Evolutionary conservation across 2,329 filamentous ascomycete species (phyloP).

Genomic region (Cladosporium sp.): DNA sequence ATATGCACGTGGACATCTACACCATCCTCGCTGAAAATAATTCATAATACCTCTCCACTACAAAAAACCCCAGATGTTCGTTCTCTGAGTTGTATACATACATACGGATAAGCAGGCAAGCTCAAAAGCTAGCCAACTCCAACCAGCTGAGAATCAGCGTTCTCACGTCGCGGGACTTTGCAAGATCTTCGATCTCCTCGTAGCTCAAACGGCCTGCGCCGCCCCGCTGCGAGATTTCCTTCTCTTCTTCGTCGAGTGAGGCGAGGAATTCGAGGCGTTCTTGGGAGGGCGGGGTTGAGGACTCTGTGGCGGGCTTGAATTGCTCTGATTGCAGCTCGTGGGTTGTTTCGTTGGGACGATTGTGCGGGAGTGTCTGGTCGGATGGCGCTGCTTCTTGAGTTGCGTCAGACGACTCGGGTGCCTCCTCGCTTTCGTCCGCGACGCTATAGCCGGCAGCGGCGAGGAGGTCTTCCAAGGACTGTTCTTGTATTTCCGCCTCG

Average conservation of each 20-base stretch:
- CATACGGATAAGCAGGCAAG: not conserved
- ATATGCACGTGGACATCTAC: no score
- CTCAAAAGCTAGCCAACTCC: conserved; percentile 53
- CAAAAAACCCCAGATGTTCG: no score
- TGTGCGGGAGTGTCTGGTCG: not conserved
- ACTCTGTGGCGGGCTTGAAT: not conserved
- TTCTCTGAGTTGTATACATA: no score
- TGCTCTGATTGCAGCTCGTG: not conserved
- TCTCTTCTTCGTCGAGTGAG: conserved; percentile 59
- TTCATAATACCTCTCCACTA: no score
- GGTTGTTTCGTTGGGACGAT: not conserved
- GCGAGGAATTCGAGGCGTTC: conserved; percentile 42
- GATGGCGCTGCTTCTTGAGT: not conserved
- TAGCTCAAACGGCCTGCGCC: conserved; percentile 74
- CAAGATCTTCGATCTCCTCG: conserved; percentile 72
- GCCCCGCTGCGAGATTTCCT: conserved; percentile 64
- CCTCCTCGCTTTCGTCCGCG: conserved; percentile 5
- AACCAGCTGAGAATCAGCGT: conserved; percentile 89
- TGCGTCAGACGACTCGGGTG: not conserved
- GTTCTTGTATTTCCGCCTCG: conserved; percentile 31
- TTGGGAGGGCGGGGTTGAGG: conserved; percentile 25
- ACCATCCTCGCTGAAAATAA: no score
- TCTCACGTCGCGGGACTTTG: conserved; percentile 59
- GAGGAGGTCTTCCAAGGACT: conserved; percentile 40
- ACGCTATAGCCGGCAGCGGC: conserved; percentile 37